phyloP scores from a whole-genome alignment of 768 basidiomycete species.

The Boletus reticulatus region DNA sequence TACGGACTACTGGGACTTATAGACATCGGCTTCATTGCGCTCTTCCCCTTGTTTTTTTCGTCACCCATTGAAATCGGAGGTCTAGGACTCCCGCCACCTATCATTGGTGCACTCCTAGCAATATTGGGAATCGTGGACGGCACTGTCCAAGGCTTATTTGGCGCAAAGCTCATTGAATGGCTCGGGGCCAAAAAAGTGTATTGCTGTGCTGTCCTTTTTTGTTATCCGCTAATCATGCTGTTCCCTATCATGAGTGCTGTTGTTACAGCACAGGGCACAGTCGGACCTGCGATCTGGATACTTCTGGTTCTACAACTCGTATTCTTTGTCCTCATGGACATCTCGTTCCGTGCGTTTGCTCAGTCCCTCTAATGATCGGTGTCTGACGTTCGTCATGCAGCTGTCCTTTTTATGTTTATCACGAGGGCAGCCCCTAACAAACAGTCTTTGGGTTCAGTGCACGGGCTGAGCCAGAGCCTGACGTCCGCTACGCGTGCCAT shows the following conservation, averaged over 20 bases:
- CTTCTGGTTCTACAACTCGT: constrained; percentile 31
- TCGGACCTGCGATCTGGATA: constrained; percentile 36
- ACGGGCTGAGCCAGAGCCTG: constrained; percentile 53
- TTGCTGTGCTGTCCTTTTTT: constrained; percentile 35
- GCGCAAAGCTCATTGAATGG: background rate
- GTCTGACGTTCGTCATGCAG: constrained; percentile 15
- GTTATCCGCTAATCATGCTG: constrained; percentile 37
- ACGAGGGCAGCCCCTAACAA: constrained; percentile 51
- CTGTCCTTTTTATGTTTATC: constrained; percentile 51
- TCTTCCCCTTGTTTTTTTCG: constrained; percentile 46
- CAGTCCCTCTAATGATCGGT: no score
- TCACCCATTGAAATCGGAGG: constrained; percentile 44
- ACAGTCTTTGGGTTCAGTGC: constrained; percentile 54
- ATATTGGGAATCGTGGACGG: background rate
- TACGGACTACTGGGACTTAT: constrained; percentile 42
- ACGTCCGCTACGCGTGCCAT: constrained; percentile 46
- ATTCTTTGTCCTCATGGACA: constrained; percentile 35
- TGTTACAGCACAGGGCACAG: constrained; percentile 30
- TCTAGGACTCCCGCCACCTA: constrained; percentile 37
- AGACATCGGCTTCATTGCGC: constrained; percentile 37
- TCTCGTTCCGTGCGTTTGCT: constrained; percentile 33
- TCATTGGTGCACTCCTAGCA: constrained; percentile 41
- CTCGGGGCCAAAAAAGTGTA: constrained; percentile 36
- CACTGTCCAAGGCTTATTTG: background rate
- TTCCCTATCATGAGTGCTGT: constrained; percentile 47